A percentile compares a stretch with the other conserved stretches of the same genome.
phyloP scores from a whole-genome alignment of 352 stramenopile species.

The Achlya hypogyna region DNA sequence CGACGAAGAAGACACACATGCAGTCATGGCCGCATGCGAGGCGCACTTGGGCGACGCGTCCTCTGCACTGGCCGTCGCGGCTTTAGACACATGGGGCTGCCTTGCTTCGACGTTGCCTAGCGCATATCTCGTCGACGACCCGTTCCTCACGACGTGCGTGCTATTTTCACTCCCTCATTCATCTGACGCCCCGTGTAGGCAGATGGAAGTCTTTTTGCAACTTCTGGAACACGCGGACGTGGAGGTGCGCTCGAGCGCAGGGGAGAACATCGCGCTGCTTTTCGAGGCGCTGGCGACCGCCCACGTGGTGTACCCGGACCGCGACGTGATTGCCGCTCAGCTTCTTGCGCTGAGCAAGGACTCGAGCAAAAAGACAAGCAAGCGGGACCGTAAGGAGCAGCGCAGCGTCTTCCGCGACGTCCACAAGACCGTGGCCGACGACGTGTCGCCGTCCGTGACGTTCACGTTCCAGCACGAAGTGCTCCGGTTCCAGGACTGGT shows the following conservation, averaged over 20 bases:
- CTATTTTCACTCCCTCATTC: not conserved
- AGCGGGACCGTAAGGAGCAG: conserved; percentile 83
- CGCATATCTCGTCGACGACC: conserved; percentile 37
- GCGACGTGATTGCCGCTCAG: conserved; percentile 22
- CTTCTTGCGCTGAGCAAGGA: conserved; percentile 83
- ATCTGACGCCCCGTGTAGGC: conserved; percentile 26
- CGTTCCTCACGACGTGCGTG: conserved; percentile 50
- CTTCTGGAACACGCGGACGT: conserved; percentile 73
- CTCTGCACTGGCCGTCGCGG: conserved; percentile 48
- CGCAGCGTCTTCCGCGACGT: conserved; percentile 79
- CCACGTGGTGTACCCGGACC: conserved; percentile 35
- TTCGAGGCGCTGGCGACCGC: conserved; percentile 56
- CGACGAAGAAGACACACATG: conserved; percentile 64
- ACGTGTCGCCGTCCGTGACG: conserved; percentile 67
- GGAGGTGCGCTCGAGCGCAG: conserved; percentile 64
- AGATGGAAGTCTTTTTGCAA: conserved; percentile 55
- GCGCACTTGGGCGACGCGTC: conserved; percentile 60
- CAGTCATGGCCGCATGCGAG: conserved; percentile 52
- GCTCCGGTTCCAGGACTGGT: conserved; percentile 67
- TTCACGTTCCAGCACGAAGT: conserved; percentile 71
- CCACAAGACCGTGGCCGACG: conserved; percentile 58
- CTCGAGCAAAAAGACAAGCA: conserved; percentile 85
- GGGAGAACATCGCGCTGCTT: conserved; percentile 79
- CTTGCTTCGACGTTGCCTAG: conserved; percentile 53
- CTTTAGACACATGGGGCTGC: conserved; percentile 65